Conservation (phyloP, 2,329 filamentous ascomycete species). For the Fusarium burgessii region DNA sequence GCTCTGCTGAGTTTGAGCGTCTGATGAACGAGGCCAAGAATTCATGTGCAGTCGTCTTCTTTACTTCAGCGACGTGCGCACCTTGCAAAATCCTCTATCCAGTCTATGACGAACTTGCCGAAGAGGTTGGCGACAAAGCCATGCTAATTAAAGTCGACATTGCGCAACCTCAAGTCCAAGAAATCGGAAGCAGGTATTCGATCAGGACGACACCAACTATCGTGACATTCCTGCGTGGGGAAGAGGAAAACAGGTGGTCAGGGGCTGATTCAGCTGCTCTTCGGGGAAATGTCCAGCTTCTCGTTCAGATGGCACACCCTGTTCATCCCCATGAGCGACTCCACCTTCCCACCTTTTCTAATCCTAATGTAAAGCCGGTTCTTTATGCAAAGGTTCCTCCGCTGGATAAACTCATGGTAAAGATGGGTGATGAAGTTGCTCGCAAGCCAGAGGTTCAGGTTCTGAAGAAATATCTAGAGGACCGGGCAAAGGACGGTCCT, state of each 20-base stretch:
- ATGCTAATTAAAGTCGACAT: conserved; percentile 87
- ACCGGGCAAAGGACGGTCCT: conserved; percentile 67
- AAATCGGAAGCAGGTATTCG: conserved; percentile 72
- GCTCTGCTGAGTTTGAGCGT: conserved; percentile 48
- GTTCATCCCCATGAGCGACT: conserved; percentile 81
- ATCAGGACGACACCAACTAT: conserved; percentile 89
- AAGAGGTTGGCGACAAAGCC: conserved; percentile 75
- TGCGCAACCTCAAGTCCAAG: conserved; percentile 70
- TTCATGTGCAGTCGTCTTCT: conserved; percentile 86
- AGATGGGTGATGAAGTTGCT: conserved; percentile 73
- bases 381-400: conserved; percentile 84
- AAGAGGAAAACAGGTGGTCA: conserved; percentile 82
- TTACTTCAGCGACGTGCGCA: conserved; percentile 87
- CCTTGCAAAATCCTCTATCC: conserved; percentile 89
- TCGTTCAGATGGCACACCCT: conserved; percentile 81
- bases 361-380: conserved; percentile 73
- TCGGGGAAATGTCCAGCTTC: conserved; percentile 76
- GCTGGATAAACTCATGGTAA: conserved; percentile 82
- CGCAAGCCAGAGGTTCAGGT: conserved; percentile 70
- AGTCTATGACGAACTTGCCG: conserved; percentile 82
- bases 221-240: conserved; percentile 82
- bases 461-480: conserved; percentile 78
- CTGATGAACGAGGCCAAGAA: conserved; percentile 68
- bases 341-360: conserved; percentile 76
- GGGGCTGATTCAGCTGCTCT: conserved; percentile 79